phyloP scores from a whole-genome alignment of 176 grass and related monocot genomes.

The Metroxylon sagu region DNA sequence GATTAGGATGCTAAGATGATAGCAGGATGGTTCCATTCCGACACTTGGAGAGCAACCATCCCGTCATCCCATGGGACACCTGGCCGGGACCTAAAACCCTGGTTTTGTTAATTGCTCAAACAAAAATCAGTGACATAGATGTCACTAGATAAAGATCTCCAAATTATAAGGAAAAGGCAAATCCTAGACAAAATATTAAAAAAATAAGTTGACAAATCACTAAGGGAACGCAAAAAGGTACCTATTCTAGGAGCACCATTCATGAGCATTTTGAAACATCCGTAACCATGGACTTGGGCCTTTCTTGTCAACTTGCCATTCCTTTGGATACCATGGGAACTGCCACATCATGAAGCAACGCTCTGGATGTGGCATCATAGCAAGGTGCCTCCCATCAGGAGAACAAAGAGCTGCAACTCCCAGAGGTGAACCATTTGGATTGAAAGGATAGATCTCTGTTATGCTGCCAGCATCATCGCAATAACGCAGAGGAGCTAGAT shows the following conservation, averaged over 20 bases:
- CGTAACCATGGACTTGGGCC: conserved; percentile 72
- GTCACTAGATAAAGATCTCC: too few species aligned
- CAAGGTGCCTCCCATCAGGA: conserved; percentile 77
- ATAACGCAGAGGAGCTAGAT: conserved; percentile 68
- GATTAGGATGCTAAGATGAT: too few species aligned
- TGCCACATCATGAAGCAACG: conserved; percentile 99
- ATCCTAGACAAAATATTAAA: too few species aligned
- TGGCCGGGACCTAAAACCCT: too few species aligned
- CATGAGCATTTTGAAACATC: conserved; percentile 88
- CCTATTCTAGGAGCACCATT: conserved; percentile 68
- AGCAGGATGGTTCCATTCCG: too few species aligned
- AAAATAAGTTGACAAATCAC: too few species aligned
- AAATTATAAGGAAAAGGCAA: too few species aligned
- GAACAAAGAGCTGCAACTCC: conserved; percentile 84
- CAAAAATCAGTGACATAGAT: too few species aligned
- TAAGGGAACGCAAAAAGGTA: not conserved
- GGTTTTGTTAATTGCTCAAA: too few species aligned
- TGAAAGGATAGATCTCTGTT: conserved; percentile 79
- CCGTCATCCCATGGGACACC: too few species aligned
- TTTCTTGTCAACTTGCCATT: conserved; percentile 69
- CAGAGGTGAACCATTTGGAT: conserved; percentile 86
- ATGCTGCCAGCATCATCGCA: conserved; percentile 64
- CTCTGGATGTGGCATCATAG: conserved; percentile 97
- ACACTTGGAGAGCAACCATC: too few species aligned
- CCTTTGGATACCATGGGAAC: conserved; percentile 86